Conservation (phyloP, 1,139 yeast genomes). For the Komagataea norvegica region DNA sequence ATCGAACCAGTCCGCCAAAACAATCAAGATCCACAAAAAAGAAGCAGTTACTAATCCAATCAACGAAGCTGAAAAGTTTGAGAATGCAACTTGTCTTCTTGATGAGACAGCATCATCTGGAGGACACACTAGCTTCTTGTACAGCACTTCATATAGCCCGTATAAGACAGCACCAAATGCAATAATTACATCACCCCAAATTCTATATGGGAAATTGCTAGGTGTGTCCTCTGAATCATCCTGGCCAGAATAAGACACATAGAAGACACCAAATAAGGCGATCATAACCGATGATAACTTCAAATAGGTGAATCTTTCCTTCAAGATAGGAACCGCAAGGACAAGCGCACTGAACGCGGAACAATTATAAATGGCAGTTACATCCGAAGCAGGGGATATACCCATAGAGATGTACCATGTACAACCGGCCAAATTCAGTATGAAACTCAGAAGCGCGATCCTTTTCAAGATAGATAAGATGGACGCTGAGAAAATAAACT, state of each 20-base stretch:
- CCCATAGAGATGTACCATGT: constrained; percentile 88
- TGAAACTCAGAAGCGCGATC: constrained; percentile 44
- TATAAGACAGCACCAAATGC: constrained; percentile 76
- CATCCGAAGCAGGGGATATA: constrained; percentile 77
- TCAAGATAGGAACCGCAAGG: constrained; percentile 71
- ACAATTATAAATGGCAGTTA: constrained; percentile 87
- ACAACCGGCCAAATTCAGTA: constrained; percentile 71
- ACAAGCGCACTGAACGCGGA: constrained; percentile 86
- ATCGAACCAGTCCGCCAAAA: constrained; percentile 49
- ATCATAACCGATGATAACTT: constrained; percentile 66
- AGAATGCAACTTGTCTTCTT: constrained; percentile 51
- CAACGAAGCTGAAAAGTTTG: constrained; percentile 49
- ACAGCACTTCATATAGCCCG: constrained; percentile 81
- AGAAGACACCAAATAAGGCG: constrained; percentile 70
- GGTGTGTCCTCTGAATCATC: constrained; percentile 20
- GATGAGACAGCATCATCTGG: constrained; percentile 55
- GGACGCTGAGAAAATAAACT: constrained; percentile 43
- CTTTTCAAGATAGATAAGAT: constrained; percentile 43
- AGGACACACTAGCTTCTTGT: constrained; percentile 72
- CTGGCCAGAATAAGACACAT: constrained; percentile 71
- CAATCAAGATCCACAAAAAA: constrained; percentile 46
- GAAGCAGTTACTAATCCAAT: constrained; percentile 57
- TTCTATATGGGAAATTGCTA: constrained; percentile 49
- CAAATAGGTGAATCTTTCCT: constrained; percentile 59
- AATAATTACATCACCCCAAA: constrained; percentile 68